These are phyloP conservation scores for Russula griseocarnosa DNA, from an alignment of 768 basidiomycete species.

Conservation along the genomic window DNA sequence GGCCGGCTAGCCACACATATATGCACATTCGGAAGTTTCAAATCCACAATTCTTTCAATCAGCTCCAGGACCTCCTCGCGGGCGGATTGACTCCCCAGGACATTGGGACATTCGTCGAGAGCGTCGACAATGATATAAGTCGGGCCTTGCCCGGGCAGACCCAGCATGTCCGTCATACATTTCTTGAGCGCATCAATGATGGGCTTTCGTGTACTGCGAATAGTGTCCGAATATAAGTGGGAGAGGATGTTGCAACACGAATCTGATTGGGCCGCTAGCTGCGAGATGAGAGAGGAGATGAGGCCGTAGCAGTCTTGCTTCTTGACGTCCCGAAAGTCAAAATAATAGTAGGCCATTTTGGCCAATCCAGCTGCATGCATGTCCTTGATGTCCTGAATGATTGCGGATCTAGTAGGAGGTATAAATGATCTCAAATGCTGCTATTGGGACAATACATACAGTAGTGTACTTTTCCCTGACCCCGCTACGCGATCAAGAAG, in stretches of 20 bases:
- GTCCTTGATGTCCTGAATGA: no score
- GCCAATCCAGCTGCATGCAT: no score
- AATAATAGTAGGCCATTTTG: no score
- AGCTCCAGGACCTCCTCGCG: conserved; percentile 4
- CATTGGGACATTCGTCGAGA: conserved; percentile 11
- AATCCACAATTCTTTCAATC: neutral
- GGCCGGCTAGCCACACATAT: conserved; percentile 11
- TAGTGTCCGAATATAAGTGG: no score
- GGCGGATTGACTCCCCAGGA: neutral
- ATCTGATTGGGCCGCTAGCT: neutral
- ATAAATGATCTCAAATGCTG: no score
- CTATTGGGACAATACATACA: no score
- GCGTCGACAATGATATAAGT: conserved; percentile 8
- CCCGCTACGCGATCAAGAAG: no score
- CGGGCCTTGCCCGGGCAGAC: neutral
- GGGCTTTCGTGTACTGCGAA: neutral
- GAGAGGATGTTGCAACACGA: no score
- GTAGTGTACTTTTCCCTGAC: no score
- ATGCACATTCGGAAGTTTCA: neutral
- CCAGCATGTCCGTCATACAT: conserved; percentile 5
- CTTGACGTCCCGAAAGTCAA: neutral
- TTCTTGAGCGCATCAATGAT: neutral
- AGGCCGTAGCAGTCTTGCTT: conserved; percentile 6
- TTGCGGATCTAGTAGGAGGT: no score
- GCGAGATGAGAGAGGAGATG: conserved; percentile 1